Evolutionary conservation across 1,139 yeast species (phyloP).

Genomic region (Martiniozyma asiatica): DNA sequence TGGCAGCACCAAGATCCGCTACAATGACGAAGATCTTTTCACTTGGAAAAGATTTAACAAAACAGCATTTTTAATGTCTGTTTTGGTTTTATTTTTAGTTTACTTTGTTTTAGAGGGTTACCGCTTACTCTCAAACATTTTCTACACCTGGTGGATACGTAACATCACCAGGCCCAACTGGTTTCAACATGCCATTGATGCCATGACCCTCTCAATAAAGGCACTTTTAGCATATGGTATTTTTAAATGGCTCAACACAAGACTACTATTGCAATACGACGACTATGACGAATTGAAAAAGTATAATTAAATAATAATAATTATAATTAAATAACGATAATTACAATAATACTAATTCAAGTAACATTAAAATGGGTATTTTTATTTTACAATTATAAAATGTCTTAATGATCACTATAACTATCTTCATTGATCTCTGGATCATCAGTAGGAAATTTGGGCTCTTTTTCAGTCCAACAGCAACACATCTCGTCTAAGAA

Average conservation of each 20-base stretch:
- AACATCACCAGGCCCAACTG: background rate
- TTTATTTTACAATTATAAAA: no score
- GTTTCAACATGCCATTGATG: slow-evolving; percentile 8
- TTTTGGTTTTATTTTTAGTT: slow-evolving; percentile 8
- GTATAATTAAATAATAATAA: slow-evolving; percentile 11
- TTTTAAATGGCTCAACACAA: slow-evolving; percentile 13
- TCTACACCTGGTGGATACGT: slow-evolving; percentile 5
- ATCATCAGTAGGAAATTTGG: no score
- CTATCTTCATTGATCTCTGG: no score
- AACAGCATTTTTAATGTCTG: slow-evolving; percentile 10
- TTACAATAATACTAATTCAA: no score
- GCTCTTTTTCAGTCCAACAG: no score
- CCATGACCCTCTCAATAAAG: slow-evolving; percentile 10
- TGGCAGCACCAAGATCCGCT: no score
- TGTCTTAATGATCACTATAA: no score
- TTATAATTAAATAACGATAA: no score
- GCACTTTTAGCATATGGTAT: slow-evolving; percentile 7
- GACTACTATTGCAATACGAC: slow-evolving; percentile 13
- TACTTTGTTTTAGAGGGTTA: slow-evolving; percentile 11
- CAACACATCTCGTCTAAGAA: slow-evolving; percentile 19
- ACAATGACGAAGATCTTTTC: no score
- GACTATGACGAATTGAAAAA: slow-evolving; percentile 19
- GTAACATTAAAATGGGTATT: no score
- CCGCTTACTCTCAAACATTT: slow-evolving; percentile 6
- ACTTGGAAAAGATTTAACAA: no score